Evolutionary conservation across 768 basidiomycete species (phyloP), one percentile per base, ranked within the genome.

Genomic region (Dentipellis fragilis): DNA sequence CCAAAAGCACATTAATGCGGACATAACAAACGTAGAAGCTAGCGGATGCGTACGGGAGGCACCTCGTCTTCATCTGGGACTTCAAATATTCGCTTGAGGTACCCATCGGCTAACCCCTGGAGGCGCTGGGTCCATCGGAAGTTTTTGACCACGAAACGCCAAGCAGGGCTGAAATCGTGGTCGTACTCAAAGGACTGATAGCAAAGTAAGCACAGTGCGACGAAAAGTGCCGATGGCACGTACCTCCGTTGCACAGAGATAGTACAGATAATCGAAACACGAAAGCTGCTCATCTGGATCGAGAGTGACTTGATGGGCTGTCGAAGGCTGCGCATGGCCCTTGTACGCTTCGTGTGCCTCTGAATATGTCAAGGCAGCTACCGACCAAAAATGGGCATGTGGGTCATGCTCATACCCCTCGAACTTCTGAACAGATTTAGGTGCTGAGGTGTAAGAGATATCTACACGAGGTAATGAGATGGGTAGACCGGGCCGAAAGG

Each of bases 211-310:
- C 12, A 12, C 2, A 22, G 21, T 10, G 40, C 7, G 2, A 35
- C 38, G 11, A 36, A 10, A 29, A 29, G 29, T 6, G 6, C 29
- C 22, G 45, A 38, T 14, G 58, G 42, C 21, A 49, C 68, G 39
- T 46, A 70, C 67, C 52, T 62, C 60, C 19, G 58, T 54, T 9
- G 67, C 71, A 52, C 69, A 67, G n/a, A 67, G 64, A 56, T 69
- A 74, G 58, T 73, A 74, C 29, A 73, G 59, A 49, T 71, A 73
- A 52, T 74, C 73, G 55, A 69, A 72, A 61, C 73, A 74, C n/a
- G 69, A 57, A 51, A 74, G 56, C 19, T 72, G 73, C 51, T 72
- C 70, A 54, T 73, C 71, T 16, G 73, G 73, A 19, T 63, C 58
- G 21, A 69, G 63, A 2, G 48, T 39, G 6, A 58, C 58, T 21